These are phyloP conservation scores for Diutina catenulata DNA, from an alignment of 1,139 yeast species.

Conservation along the genomic window DNA sequence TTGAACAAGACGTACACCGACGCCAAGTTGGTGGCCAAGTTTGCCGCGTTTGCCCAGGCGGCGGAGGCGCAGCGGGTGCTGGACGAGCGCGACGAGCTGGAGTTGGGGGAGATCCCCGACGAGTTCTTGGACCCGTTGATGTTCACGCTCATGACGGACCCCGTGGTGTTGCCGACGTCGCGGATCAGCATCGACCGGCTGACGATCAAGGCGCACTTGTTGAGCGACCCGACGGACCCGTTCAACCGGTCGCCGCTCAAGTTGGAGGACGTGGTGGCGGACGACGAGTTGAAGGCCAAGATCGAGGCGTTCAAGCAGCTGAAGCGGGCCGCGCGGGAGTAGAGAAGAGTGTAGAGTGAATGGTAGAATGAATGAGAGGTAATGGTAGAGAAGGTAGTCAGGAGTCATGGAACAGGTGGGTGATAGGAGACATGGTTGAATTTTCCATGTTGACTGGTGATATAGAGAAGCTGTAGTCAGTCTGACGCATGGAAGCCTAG, in stretches of 20 bases:
- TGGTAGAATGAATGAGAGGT: not conserved
- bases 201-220: constrained; percentile 85
- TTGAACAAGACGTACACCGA: constrained; percentile 40
- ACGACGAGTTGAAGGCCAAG: constrained; percentile 49
- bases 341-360: not conserved
- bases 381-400: too few species aligned
- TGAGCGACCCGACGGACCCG: constrained; percentile 94
- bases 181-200: constrained; percentile 76
- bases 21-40: constrained; percentile 37
- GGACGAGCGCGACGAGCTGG: constrained; percentile 76
- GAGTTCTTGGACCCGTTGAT: constrained; percentile 94
- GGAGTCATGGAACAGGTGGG: too few species aligned
- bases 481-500: too few species aligned
- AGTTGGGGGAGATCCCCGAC: constrained; percentile 90
- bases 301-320: constrained; percentile 34
- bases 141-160: constrained; percentile 93
- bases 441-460: too few species aligned
- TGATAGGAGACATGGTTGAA: too few species aligned
- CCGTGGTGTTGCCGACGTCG: constrained; percentile 83
- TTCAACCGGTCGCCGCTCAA: constrained; percentile 88
- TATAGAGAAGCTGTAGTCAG: too few species aligned
- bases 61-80: constrained; percentile 52
- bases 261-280: constrained; percentile 77
- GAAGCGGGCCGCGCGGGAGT: not conserved
- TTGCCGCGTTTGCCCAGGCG: constrained; percentile 44